These are phyloP conservation scores for Quercus aquifolioides DNA, from an alignment of 306 rosid genomes.

Conservation along the genomic window DNA sequence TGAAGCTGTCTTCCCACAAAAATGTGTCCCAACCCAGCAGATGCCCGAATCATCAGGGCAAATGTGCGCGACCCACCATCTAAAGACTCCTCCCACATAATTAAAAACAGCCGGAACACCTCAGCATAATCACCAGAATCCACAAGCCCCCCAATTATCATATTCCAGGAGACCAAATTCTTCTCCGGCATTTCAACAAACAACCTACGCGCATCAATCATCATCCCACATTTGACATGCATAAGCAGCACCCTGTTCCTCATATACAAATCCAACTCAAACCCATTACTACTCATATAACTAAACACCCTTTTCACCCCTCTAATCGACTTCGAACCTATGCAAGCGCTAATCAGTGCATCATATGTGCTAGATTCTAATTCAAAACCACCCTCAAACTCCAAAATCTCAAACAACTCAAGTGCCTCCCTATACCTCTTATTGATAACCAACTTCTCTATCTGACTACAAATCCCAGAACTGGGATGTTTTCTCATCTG, in stretches of 20 bases:
- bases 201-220: slow-evolving; percentile 64
- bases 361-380: slow-evolving; percentile 56
- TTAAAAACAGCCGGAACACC: slow-evolving; percentile 51
- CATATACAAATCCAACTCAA: slow-evolving; percentile 64
- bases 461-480: slow-evolving; percentile 56
- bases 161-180: slow-evolving; percentile 61
- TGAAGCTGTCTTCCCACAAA: slow-evolving; percentile 68
- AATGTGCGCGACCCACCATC: slow-evolving; percentile 52
- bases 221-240: slow-evolving; percentile 73
- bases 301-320: slow-evolving; percentile 65
- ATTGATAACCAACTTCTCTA: slow-evolving; percentile 66
- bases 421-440: slow-evolving; percentile 57
- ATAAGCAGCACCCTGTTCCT: slow-evolving; percentile 68
- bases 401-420: slow-evolving; percentile 82
- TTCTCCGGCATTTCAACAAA: slow-evolving; percentile 65
- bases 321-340: slow-evolving; percentile 59
- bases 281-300: slow-evolving; percentile 49
- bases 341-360: slow-evolving; percentile 69
- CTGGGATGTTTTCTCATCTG: slow-evolving; percentile 28
- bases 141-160: slow-evolving; percentile 56
- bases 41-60: slow-evolving; percentile 61
- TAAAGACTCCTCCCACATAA: slow-evolving; percentile 63
- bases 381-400: slow-evolving; percentile 45
- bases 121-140: slow-evolving; percentile 60
- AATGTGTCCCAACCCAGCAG: slow-evolving; percentile 61